A percentile compares a stretch with the other conserved stretches of the same genome.
Evolutionary conservation across 2,329 filamentous ascomycete genomes (phyloP).

Genomic region (Aspergillus texensis): DNA sequence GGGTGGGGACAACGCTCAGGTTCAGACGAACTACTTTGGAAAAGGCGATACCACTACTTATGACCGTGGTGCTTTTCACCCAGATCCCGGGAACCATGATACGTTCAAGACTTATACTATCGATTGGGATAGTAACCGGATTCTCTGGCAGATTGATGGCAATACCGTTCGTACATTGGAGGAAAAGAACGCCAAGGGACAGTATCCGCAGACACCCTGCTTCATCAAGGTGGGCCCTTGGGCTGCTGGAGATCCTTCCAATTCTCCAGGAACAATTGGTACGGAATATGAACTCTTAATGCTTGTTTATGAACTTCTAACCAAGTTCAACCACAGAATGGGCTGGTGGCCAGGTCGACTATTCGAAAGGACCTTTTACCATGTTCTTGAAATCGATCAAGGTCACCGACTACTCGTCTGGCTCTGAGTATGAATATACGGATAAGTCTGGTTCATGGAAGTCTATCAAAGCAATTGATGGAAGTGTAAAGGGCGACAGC

Average conservation of each 20-base stretch:
- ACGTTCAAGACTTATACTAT: constrained; percentile 83
- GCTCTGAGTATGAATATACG: constrained; percentile 78
- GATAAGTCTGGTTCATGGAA: constrained; percentile 77
- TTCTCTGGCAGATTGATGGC: constrained; percentile 84
- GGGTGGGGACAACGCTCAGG: constrained; percentile 71
- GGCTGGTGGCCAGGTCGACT: constrained; percentile 86
- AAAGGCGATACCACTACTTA: constrained; percentile 83
- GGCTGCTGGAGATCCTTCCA: constrained; percentile 84
- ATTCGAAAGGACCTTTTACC: constrained; percentile 76
- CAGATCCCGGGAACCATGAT: constrained; percentile 67
- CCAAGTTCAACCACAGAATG: constrained; percentile 56
- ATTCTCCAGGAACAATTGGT: constrained; percentile 76
- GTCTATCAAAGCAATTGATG: constrained; percentile 80
- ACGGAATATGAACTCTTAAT: constrained; percentile 25
- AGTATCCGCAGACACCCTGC: constrained; percentile 97
- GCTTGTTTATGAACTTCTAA: not conserved
- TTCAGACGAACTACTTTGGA: constrained; percentile 98
- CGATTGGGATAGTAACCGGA: constrained; percentile 84
- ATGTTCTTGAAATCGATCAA: constrained; percentile 79
- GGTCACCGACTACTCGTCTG: constrained; percentile 91
- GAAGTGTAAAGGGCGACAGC: constrained; percentile 67
- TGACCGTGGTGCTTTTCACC: constrained; percentile 82
- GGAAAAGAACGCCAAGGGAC: constrained; percentile 63
- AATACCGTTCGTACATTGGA: constrained; percentile 70
- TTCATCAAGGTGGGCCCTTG: constrained; percentile 88